phyloP scores from a whole-genome alignment of 2,329 filamentous ascomycete species.

The Cucurbitaria berberidis region DNA sequence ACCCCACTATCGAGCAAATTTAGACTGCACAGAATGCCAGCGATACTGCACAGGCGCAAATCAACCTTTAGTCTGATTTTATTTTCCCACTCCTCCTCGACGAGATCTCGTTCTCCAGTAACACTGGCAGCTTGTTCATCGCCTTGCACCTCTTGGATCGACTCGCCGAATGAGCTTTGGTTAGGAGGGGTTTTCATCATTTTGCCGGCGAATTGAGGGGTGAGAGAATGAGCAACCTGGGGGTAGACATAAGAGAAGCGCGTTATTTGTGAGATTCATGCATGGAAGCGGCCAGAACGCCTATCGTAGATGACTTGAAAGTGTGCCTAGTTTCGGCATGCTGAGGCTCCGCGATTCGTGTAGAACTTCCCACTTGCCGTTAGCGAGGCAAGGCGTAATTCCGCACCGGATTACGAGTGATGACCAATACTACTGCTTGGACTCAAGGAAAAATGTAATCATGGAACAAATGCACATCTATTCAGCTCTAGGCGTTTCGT shows the following conservation, averaged over 20 bases:
- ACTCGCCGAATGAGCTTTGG: slow-evolving; percentile 18
- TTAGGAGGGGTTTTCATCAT: slow-evolving; percentile 25
- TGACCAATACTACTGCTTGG: slow-evolving; percentile 10
- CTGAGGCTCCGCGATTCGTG: slow-evolving; percentile 10
- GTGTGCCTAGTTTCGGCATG: slow-evolving; percentile 13
- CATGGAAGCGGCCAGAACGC: slow-evolving; percentile 17
- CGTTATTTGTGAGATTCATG: slow-evolving; percentile 7
- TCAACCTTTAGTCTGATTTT: slow-evolving; percentile 69
- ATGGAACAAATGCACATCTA: no score
- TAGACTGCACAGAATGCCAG: slow-evolving; percentile 71
- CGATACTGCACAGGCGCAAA: slow-evolving; percentile 71
- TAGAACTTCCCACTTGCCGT: slow-evolving; percentile 10
- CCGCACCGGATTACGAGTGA: slow-evolving; percentile 13
- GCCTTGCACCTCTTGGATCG: slow-evolving; percentile 21
- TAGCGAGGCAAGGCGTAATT: slow-evolving; percentile 6
- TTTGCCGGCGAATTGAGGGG: slow-evolving; percentile 1
- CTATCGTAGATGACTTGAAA: slow-evolving; percentile 14
- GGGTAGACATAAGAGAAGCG: neutral
- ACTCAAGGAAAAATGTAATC: no score
- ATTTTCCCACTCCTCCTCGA: slow-evolving; percentile 48
- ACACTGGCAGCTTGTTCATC: slow-evolving; percentile 10
- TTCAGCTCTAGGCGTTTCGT: neutral
- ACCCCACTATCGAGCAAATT: slow-evolving; percentile 74
- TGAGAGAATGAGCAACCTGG: neutral
- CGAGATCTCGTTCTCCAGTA: slow-evolving; percentile 9